phyloP scores from a whole-genome alignment of 208 protist genomes.

The Trypanosoma avium region DNA sequence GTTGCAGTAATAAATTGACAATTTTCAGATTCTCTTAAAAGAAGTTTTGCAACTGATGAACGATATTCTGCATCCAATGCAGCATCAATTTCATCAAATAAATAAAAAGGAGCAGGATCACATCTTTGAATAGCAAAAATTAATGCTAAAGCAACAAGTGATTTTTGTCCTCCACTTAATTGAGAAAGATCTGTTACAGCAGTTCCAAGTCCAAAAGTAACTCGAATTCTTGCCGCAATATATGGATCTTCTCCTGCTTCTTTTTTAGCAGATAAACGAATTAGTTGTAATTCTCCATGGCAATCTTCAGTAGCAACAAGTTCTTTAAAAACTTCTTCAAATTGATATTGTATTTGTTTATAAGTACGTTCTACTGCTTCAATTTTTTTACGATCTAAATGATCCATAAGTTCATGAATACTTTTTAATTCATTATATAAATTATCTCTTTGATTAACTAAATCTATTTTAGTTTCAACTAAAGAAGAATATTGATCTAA shows the following conservation, averaged over 20 bases:
- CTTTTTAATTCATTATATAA: conserved; percentile 81
- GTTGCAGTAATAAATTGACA: conserved; percentile 98
- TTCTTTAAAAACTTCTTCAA: conserved; percentile 96
- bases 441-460: conserved; percentile 77
- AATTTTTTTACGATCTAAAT: conserved; percentile 96
- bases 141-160: conserved; percentile 97
- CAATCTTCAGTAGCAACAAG: conserved; percentile 93
- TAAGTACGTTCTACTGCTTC: conserved; percentile 98
- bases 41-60: conserved; percentile 88
- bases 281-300: conserved; percentile 79
- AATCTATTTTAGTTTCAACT: conserved; percentile 79
- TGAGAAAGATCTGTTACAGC: conserved; percentile 88
- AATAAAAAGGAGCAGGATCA: conserved; percentile 99
- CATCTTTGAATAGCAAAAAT: conserved; percentile 99
- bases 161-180: conserved; percentile 98
- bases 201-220: conserved; percentile 84
- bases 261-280: conserved; percentile 32
- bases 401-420: conserved; percentile 95
- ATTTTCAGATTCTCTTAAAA: conserved; percentile 85
- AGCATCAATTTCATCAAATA: conserved; percentile 99
- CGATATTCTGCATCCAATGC: conserved; percentile 97
- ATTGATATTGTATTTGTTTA: conserved; percentile 96
- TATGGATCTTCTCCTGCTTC: conserved; percentile 76
- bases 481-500: conserved; percentile 97
- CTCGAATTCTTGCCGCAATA: conserved; percentile 91